These are phyloP conservation scores for Plasmodium reichenowi DNA, from an alignment of 169 alveolate genomes.

Conservation along the genomic window DNA sequence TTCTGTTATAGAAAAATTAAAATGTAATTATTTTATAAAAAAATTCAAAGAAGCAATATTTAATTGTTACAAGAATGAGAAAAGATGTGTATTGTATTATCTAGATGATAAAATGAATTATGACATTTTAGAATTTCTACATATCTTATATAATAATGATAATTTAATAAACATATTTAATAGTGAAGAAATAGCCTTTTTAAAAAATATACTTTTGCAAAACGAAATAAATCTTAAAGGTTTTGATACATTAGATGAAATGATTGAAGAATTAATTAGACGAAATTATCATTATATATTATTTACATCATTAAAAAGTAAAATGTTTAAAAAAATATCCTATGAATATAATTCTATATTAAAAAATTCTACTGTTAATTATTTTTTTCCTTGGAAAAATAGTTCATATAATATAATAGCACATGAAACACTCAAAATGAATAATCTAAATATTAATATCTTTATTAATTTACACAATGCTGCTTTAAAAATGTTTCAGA, in stretches of 20 bases:
- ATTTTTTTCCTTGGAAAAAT: conserved; percentile 69
- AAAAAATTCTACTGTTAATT: conserved; percentile 70
- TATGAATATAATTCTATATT: conserved; percentile 52
- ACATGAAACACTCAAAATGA: conserved; percentile 35
- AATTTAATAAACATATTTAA: conserved; percentile 64
- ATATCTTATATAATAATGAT: conserved; percentile 58
- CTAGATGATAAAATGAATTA: conserved; percentile 70
- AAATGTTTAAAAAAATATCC: conserved; percentile 68
- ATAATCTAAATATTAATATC: conserved; percentile 42
- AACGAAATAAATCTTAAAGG: conserved; percentile 49
- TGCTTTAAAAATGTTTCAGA: conserved; percentile 47
- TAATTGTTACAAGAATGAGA: conserved; percentile 73
- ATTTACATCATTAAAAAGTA: conserved; percentile 62
- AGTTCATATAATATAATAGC: conserved; percentile 65
- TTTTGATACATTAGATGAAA: conserved; percentile 52
- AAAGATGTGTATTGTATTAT: conserved; percentile 69
- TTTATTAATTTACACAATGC: conserved; percentile 55
- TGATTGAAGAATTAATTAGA: conserved; percentile 55
- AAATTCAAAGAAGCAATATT: conserved; percentile 73
- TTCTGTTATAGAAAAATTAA: conserved; percentile 54
- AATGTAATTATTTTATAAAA: conserved; percentile 66
- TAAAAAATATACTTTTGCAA: conserved; percentile 63
- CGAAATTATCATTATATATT: conserved; percentile 65
- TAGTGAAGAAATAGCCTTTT: conserved; percentile 72
- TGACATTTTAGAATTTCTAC: conserved; percentile 71